phyloP scores from a whole-genome alignment of 176 grass and related monocot genomes.

The Pontederia paniculata region DNA sequence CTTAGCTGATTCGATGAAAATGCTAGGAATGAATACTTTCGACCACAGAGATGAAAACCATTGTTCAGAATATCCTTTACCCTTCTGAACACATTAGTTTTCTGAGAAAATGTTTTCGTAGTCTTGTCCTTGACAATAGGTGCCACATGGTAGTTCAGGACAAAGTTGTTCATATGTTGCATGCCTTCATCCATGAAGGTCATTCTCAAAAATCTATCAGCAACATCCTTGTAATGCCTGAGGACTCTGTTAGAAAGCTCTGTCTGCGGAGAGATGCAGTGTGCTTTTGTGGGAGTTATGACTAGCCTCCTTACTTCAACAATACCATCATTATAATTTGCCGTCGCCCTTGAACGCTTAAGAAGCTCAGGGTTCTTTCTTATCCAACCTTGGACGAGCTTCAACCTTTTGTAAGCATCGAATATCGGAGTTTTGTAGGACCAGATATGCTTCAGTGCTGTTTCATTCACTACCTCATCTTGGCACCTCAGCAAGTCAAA shows the following conservation, averaged over 20 bases:
- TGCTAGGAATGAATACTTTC: slow-evolving; percentile 89
- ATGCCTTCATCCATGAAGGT: slow-evolving; percentile 88
- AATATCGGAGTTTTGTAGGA: slow-evolving; percentile 51
- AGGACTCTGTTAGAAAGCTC: slow-evolving; percentile 93
- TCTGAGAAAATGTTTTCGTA: slow-evolving; percentile 3
- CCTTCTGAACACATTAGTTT: slow-evolving; percentile 50
- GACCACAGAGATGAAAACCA: slow-evolving; percentile 59
- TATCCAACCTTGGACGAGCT: slow-evolving; percentile 29
- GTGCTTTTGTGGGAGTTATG: slow-evolving; percentile 86
- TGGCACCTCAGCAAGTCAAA: slow-evolving; percentile 36
- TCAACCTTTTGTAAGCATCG: slow-evolving; percentile 57
- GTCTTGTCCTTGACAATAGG: slow-evolving; percentile 10
- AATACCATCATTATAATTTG: slow-evolving; percentile 54
- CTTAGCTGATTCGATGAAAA: slow-evolving; percentile 94
- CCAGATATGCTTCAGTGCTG: slow-evolving; percentile 57
- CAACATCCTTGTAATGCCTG: slow-evolving; percentile 30
- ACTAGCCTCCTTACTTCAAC: slow-evolving; percentile 76
- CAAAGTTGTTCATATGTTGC: slow-evolving; percentile 45
- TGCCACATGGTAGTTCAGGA: slow-evolving; percentile 55
- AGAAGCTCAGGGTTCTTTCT: slow-evolving; percentile 6
- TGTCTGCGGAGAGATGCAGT: slow-evolving; percentile 77
- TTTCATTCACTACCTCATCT: slow-evolving; percentile 25
- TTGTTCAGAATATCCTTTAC: slow-evolving; percentile 56
- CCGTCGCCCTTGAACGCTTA: slow-evolving; percentile 30
- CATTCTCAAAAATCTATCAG: slow-evolving; percentile 74